phyloP scores from a whole-genome alignment of 345 rosid genomes.

The Triadica sebifera region DNA sequence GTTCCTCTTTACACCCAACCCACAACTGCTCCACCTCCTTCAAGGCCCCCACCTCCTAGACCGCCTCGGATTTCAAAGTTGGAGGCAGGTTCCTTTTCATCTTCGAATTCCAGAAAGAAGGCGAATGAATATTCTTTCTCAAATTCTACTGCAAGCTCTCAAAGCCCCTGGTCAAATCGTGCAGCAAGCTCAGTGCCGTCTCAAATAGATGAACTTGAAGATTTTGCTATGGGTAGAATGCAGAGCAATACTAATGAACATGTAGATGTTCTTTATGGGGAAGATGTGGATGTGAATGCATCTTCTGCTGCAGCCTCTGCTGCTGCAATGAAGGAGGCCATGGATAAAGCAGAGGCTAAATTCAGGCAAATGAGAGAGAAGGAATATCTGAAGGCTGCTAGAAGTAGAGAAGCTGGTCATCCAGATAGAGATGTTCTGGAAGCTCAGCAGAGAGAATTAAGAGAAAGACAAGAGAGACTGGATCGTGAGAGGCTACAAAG shows the following conservation, averaged over 20 bases:
- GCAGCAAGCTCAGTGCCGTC: conserved; percentile 45
- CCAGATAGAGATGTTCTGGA: conserved; percentile 47
- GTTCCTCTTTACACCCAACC: conserved; percentile 85
- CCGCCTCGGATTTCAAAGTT: conserved; percentile 55
- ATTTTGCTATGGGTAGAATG: conserved; percentile 54
- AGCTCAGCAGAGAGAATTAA: conserved; percentile 52
- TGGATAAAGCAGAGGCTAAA: conserved; percentile 97
- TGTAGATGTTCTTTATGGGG: conserved; percentile 45
- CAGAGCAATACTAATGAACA: conserved; percentile 44
- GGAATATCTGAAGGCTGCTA: conserved; percentile 61
- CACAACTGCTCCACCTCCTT: conserved; percentile 83
- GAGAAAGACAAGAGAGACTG: conserved; percentile 56
- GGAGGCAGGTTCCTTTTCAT: conserved; percentile 39
- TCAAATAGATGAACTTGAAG: conserved; percentile 78
- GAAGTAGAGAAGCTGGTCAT: conserved; percentile 61
- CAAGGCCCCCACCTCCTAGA: conserved; percentile 97
- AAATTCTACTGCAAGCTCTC: conserved; percentile 48
- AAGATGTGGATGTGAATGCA: conserved; percentile 49
- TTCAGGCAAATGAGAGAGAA: conserved; percentile 87
- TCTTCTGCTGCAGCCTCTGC: conserved; percentile 86
- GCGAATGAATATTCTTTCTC: conserved; percentile 43
- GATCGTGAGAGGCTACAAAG: conserved; percentile 53
- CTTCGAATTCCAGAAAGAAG: conserved; percentile 48
- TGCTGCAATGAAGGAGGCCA: conserved; percentile 96
- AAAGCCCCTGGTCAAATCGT: conserved; percentile 40